A percentile compares a stretch with the other conserved stretches of the same genome.
Evolutionary conservation across 371 early-diverging fungal species (phyloP).

Genomic region (Circinella minor): DNA sequence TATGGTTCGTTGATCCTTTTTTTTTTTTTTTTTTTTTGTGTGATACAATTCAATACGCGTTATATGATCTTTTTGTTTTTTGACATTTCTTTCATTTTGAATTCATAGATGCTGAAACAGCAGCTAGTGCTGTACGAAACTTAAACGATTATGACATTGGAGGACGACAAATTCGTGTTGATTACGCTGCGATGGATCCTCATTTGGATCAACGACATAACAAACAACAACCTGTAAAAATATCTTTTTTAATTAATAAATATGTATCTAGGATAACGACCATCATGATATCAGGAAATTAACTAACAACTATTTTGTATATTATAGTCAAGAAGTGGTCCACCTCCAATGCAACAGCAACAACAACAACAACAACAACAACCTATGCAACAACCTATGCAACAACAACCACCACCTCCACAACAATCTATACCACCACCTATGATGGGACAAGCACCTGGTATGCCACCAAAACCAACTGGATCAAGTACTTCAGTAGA

Average conservation of each 20-base stretch:
- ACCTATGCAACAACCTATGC: slow-evolving; percentile 12
- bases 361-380: slow-evolving; percentile 8
- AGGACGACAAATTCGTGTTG: slow-evolving; percentile 82
- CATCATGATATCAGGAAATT: neutral
- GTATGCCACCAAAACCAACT: slow-evolving; percentile 20
- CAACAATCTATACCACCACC: slow-evolving; percentile 15
- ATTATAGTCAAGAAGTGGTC: slow-evolving; percentile 1
- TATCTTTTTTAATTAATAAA: neutral
- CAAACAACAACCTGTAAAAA: slow-evolving; percentile 21
- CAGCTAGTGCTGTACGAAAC: slow-evolving; percentile 83
- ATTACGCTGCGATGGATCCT: slow-evolving; percentile 79
- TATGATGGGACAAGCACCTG: slow-evolving; percentile 10
- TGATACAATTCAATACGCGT: slow-evolving; percentile 8
- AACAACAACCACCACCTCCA: slow-evolving; percentile 4
- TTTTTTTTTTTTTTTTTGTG: too few species aligned
- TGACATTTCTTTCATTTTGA: neutral
- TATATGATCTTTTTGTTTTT: neutral
- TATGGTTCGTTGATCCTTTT: slow-evolving; percentile 50
- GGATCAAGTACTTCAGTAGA: slow-evolving; percentile 46
- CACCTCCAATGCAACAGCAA: slow-evolving; percentile 12
- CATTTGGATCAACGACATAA: slow-evolving; percentile 26
- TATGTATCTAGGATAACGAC: too few species aligned
- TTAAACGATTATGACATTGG: slow-evolving; percentile 83
- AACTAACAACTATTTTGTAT: neutral
- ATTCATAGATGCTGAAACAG: slow-evolving; percentile 72